Base-by-base conservation (phyloP, 345 rosid species). In the Mallotus nudiflorus region DNA sequence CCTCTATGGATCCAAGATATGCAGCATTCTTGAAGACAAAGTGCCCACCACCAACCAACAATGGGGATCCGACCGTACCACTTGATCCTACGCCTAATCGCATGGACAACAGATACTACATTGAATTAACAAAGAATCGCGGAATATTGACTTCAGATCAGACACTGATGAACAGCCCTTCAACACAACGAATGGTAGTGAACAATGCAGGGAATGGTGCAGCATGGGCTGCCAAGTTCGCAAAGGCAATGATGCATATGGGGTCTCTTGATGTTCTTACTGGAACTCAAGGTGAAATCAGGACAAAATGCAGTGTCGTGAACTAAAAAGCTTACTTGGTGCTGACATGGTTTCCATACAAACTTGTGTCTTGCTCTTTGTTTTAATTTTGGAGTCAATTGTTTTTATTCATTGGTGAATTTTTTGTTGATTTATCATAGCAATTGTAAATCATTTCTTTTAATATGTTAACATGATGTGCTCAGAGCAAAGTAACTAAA, bases 131-230 rank as follows among this genome's bases (percentile, higher is more conserved):
- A 52, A 55, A 50, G 5, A 44, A 46, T 12, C 77, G 83, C 0
- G 88, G 87, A 3, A 20, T 87, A 10, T 68, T 87, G 57, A 62
- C 75, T 10, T 79, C 87, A 0, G 88, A 84, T 57, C 80, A 82
- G 69, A 76, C 82, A 4, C 42, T 87, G 73, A 66, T 62, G 72
- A 51, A 52, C 8, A 82, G 77, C 11, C 49, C 68, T 4, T 37
- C 54, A 1, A 84, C 91, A 0, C 22, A 78, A 5, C 27, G 20
- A 10, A 69, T 67, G 59, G 85, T 84, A 46, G 10, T 44, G 66
- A 33, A 58, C 6, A 75, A 82, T 54, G 88, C 81, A 3, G 59
- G 60, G 39, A 20, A 81, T 2, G 70, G 76, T 0, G 27, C 37
- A 9, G 0, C 3, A 9, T 84, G 87, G 85, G 68, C 64, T 2